These are phyloP conservation scores for Epichloe typhina DNA, from an alignment of 2,329 filamentous ascomycete species.

Conservation along the genomic window DNA sequence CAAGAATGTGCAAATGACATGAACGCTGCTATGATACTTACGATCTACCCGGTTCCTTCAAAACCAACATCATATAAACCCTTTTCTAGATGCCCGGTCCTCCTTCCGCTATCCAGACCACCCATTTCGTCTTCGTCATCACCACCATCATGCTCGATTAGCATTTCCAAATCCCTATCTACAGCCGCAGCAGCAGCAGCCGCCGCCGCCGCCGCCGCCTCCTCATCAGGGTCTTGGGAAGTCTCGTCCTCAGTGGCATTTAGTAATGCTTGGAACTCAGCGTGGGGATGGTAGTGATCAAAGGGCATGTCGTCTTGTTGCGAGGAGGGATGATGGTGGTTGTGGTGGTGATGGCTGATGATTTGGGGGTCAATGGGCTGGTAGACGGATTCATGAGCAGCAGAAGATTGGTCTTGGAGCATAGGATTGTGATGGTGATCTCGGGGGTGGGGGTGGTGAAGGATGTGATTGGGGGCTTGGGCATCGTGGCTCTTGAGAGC, in stretches of 20 bases:
- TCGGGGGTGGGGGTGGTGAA: slow-evolving; percentile 9
- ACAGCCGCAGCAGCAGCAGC: slow-evolving; percentile 25
- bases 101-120: slow-evolving; percentile 9
- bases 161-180: slow-evolving; percentile 38
- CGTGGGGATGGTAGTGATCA: slow-evolving; percentile 27
- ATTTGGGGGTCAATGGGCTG: slow-evolving; percentile 49
- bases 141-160: slow-evolving; percentile 33
- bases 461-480: background rate
- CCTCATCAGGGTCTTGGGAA: slow-evolving; percentile 7
- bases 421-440: slow-evolving; percentile 21
- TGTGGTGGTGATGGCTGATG: slow-evolving; percentile 27
- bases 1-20: too few species aligned
- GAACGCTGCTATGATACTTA: too few species aligned
- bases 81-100: slow-evolving; percentile 12
- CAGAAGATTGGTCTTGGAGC: slow-evolving; percentile 17
- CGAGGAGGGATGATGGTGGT: slow-evolving; percentile 14
- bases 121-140: slow-evolving; percentile 17
- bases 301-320: slow-evolving; percentile 22
- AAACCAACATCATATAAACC: slow-evolving; percentile 18
- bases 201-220: slow-evolving; percentile 9
- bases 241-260: slow-evolving; percentile 31
- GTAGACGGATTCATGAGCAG: slow-evolving; percentile 19
- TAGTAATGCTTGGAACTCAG: slow-evolving; percentile 41
- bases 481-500: background rate
- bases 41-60: slow-evolving; percentile 8